These are phyloP conservation scores for Vitellaria paradoxa DNA, from an alignment of 179 eudicot species.

Conservation along the genomic window DNA sequence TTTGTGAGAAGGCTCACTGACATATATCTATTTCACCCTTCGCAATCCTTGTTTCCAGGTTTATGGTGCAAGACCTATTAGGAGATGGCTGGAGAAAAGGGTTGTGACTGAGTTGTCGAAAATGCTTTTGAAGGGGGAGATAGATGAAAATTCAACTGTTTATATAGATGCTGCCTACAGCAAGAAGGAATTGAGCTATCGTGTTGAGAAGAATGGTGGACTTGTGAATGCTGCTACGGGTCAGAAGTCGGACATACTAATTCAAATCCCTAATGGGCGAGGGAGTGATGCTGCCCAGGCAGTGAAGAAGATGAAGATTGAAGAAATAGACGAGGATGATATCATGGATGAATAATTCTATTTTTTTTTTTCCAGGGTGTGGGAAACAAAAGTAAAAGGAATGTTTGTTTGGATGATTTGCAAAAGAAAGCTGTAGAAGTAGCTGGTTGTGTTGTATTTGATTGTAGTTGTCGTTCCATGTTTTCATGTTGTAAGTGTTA, in stretches of 20 bases:
- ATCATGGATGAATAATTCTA: conserved; percentile 31
- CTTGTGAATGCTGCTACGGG: conserved; percentile 78
- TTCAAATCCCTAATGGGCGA: conserved; percentile 56
- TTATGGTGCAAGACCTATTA: conserved; percentile 90
- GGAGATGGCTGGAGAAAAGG: conserved; percentile 90
- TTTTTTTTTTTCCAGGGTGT: too few relatives aligned
- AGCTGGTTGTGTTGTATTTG: too few relatives aligned
- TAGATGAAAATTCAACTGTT: conserved; percentile 88
- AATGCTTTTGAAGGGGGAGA: conserved; percentile 76
- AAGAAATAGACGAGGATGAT: conserved; percentile 36
- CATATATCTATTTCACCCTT: neutral
- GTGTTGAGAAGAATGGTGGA: conserved; percentile 88
- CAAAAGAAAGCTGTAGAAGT: too few relatives aligned
- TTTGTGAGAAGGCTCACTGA: too few relatives aligned
- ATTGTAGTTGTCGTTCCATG: too few relatives aligned
- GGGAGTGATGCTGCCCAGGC: conserved; percentile 42
- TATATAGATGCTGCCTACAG: conserved; percentile 45
- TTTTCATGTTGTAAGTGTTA: too few relatives aligned
- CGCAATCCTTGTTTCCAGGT: conserved; percentile 38
- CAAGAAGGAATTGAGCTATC: conserved; percentile 48
- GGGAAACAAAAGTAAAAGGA: too few relatives aligned
- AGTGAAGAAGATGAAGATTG: conserved; percentile 51
- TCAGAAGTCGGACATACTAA: conserved; percentile 70
- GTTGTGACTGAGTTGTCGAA: conserved; percentile 88
- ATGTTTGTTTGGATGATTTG: too few relatives aligned